A percentile compares a stretch with the other conserved stretches of the same genome.
These are phyloP conservation scores for Populus davidiana DNA, from an alignment of 345 rosid genomes.

Conservation along the genomic window DNA sequence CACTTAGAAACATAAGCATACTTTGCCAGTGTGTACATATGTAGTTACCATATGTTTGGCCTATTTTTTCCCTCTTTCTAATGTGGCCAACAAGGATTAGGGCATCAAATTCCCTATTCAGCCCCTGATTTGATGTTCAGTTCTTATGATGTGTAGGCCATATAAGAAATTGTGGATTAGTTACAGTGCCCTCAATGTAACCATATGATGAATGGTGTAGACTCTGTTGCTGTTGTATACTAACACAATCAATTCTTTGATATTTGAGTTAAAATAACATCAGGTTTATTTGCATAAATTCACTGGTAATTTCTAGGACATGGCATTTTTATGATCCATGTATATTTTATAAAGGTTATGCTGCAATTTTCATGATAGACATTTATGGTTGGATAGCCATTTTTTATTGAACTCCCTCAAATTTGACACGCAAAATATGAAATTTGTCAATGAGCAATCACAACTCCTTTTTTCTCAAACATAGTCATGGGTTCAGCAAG, in stretches of 20 bases:
- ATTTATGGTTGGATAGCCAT: neutral
- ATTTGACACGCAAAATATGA: neutral
- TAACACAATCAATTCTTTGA: neutral
- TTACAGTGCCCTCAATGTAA: neutral
- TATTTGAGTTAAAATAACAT: neutral
- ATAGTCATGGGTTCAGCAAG: neutral
- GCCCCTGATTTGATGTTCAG: neutral
- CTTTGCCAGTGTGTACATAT: neutral
- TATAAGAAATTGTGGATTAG: neutral
- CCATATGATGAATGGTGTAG: neutral
- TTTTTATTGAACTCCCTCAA: neutral
- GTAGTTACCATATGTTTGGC: neutral
- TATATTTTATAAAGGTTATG: neutral
- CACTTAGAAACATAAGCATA: neutral
- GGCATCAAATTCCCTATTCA: neutral
- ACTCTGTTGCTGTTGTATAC: neutral
- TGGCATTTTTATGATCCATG: neutral
- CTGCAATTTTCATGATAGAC: neutral
- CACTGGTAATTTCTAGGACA: neutral
- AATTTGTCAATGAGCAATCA: neutral
- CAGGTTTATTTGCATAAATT: neutral
- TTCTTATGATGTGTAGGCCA: neutral
- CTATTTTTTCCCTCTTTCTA: neutral
- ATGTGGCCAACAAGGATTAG: neutral
- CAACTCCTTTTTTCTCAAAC: neutral